These are phyloP conservation scores for Capsicum rhomboideum DNA, from an alignment of 257 asterid genomes.

Conservation along the genomic window DNA sequence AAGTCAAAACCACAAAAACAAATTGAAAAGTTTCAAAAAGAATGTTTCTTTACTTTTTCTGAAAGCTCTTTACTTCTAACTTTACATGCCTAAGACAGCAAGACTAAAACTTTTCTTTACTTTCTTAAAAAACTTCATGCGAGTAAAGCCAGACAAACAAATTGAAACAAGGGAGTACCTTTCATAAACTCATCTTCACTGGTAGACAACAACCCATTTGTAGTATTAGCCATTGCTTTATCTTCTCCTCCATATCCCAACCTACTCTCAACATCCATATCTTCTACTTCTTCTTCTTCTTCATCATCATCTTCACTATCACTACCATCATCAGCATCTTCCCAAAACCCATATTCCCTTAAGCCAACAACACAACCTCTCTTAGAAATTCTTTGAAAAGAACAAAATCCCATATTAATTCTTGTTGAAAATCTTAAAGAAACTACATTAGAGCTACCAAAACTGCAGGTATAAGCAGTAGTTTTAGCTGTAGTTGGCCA, in stretches of 20 bases:
- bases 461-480: background rate
- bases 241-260: slow-evolving; percentile 39
- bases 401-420: background rate
- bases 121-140: no score
- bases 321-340: slow-evolving; percentile 72
- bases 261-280: slow-evolving; percentile 68
- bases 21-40: no score
- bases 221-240: slow-evolving; percentile 13
- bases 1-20: background rate
- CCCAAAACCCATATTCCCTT: slow-evolving; percentile 26
- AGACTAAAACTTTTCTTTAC: no score
- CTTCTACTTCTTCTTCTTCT: slow-evolving; percentile 37
- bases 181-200: slow-evolving; percentile 49
- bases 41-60: no score
- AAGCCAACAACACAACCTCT: background rate
- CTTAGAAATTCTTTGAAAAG: background rate
- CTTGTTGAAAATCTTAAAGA: background rate
- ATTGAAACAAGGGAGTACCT: slow-evolving; percentile 24
- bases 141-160: background rate
- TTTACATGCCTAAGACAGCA: no score
- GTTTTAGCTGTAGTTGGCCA: background rate
- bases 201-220: slow-evolving; percentile 17
- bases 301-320: slow-evolving; percentile 51
- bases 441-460: background rate
- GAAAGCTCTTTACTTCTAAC: no score